These are phyloP conservation scores for Colletotrichum simmondsii DNA, from an alignment of 2,329 filamentous ascomycete species.

Conservation along the genomic window DNA sequence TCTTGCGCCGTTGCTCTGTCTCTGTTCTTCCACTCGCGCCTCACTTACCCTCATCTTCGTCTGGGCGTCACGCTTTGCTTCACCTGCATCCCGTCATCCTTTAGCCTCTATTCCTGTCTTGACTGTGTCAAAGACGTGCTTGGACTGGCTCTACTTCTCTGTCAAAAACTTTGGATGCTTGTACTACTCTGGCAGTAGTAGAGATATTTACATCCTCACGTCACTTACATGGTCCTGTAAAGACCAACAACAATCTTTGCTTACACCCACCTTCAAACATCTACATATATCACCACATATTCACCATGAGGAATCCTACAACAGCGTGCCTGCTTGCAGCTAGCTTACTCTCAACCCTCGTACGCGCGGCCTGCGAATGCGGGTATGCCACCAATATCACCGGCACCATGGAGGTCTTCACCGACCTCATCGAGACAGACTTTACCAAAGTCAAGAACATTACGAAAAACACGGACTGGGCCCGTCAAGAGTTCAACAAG, in stretches of 20 bases:
- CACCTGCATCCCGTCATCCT: constrained; percentile 3
- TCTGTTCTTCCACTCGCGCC: neutral
- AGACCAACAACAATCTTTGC: neutral
- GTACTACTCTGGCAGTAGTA: constrained; percentile 14
- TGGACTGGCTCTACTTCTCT: neutral
- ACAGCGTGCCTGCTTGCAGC: constrained; percentile 20
- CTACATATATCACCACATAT: neutral
- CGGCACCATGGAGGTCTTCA: constrained; percentile 64
- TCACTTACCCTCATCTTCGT: neutral
- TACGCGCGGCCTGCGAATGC: constrained; percentile 69
- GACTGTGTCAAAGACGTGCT: constrained; percentile 11
- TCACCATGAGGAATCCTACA: constrained; percentile 4
- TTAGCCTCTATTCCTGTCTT: constrained; percentile 7
- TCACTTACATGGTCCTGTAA: neutral
- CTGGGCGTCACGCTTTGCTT: neutral
- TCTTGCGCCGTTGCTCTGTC: neutral
- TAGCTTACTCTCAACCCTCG: constrained; percentile 20
- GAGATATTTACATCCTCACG: neutral
- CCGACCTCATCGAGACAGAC: constrained; percentile 77
- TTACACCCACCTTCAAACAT: neutral
- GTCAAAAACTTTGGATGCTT: constrained; percentile 13
- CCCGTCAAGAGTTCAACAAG: constrained; percentile 74
- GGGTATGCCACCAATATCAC: constrained; percentile 71
- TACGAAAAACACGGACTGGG: constrained; percentile 69
- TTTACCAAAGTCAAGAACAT: constrained; percentile 68